These are phyloP conservation scores for Catenaria anguillulae DNA, from an alignment of 371 early-diverging fungal species.

Conservation along the genomic window DNA sequence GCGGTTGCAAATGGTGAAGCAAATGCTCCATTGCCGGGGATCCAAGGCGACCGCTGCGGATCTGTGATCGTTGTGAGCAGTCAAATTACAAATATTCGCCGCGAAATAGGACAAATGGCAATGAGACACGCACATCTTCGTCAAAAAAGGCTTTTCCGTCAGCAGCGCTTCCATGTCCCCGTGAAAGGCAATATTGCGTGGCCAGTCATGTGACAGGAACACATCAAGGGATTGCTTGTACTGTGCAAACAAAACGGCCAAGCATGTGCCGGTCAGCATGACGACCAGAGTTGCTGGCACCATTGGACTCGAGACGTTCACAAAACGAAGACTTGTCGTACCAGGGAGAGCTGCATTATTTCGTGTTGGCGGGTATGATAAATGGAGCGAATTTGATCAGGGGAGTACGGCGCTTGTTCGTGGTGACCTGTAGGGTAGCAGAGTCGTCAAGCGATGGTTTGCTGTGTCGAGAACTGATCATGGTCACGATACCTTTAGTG, in stretches of 20 bases:
- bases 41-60: constrained; percentile 53
- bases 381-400: constrained; percentile 37
- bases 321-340: no score
- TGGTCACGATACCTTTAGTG: no score
- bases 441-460: no score
- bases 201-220: constrained; percentile 95
- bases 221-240: constrained; percentile 57
- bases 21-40: constrained; percentile 49
- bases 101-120: background rate
- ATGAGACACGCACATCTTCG: constrained; percentile 39
- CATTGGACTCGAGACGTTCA: no score
- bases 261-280: background rate
- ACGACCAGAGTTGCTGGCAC: constrained; percentile 33
- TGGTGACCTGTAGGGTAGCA: constrained; percentile 55
- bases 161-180: constrained; percentile 54
- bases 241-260: no score
- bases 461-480: no score
- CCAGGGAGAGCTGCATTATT: background rate
- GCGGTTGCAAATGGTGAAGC: constrained; percentile 53
- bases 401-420: constrained; percentile 59
- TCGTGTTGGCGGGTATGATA: constrained; percentile 84
- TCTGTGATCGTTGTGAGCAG: background rate
- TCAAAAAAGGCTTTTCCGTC: constrained; percentile 49
- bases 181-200: constrained; percentile 59
- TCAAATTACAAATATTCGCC: background rate